Evolutionary conservation across 768 basidiomycete genomes (phyloP).

Genomic region (Chlorophyllum brunneum): DNA sequence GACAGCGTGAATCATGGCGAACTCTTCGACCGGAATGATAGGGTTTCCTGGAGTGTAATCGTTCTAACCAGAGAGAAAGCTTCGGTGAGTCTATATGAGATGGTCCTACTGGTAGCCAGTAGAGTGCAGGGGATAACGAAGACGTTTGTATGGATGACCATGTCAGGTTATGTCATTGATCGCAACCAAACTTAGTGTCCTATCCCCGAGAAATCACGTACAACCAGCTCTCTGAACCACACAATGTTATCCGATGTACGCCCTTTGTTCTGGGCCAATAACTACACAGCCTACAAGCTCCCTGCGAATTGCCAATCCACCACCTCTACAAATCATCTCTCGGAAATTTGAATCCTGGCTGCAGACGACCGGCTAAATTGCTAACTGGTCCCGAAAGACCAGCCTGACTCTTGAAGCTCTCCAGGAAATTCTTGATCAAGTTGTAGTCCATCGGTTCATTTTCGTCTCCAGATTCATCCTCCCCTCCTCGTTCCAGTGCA

Average conservation of each 20-base stretch:
- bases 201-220: too few species aligned
- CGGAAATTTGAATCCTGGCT: constrained; percentile 71
- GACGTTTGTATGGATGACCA: too few species aligned
- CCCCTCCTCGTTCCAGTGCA: constrained; percentile 47
- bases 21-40: neutral
- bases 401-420: constrained; percentile 91
- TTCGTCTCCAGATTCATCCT: constrained; percentile 52
- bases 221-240: too few species aligned
- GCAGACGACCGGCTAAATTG: constrained; percentile 81
- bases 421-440: constrained; percentile 94
- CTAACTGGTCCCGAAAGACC: constrained; percentile 91
- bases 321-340: constrained; percentile 49
- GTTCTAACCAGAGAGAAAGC: too few species aligned
- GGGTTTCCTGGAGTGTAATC: neutral
- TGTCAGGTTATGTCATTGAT: constrained; percentile 9
- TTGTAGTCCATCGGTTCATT: constrained; percentile 73
- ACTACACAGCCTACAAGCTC: too few species aligned
- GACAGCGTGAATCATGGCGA: constrained; percentile 77
- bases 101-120: too few species aligned
- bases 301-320: too few species aligned
- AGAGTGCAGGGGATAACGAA: too few species aligned
- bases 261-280: neutral
- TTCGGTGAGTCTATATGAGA: too few species aligned
- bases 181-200: neutral
- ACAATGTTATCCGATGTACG: neutral